Evolutionary conservation across 768 basidiomycete species (phyloP).

Genomic region (Leucocoprinus birnbaumii): DNA sequence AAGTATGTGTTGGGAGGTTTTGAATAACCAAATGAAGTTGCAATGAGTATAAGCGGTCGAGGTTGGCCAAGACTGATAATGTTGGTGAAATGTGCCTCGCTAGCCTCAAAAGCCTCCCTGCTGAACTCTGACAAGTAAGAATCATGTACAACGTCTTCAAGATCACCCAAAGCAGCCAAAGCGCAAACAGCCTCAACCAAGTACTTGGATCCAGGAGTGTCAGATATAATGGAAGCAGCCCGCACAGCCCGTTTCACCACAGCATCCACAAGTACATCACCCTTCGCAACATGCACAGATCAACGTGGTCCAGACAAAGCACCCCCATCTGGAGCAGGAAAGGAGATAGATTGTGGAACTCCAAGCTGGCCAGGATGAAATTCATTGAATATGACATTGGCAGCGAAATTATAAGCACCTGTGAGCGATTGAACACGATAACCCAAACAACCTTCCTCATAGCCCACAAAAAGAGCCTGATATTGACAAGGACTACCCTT

Average conservation of each 20-base stretch:
- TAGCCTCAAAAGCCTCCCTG: background rate
- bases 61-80: background rate
- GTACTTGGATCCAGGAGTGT: no score
- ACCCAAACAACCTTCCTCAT: slow-evolving; percentile 17
- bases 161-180: background rate
- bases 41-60: background rate
- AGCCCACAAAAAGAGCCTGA: slow-evolving; percentile 24
- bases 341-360: background rate
- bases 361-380: slow-evolving; percentile 12
- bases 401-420: slow-evolving; percentile 20
- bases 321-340: background rate
- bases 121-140: background rate
- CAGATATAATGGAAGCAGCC: no score
- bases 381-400: slow-evolving; percentile 28
- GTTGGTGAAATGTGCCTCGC: background rate
- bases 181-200: background rate
- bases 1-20: background rate
- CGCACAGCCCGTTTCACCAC: no score
- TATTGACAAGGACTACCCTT: slow-evolving; percentile 15
- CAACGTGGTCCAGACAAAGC: background rate
- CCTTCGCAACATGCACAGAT: background rate
- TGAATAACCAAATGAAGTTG: background rate
- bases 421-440: slow-evolving; percentile 18
- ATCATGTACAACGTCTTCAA: background rate
- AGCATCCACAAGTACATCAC: background rate